Base-by-base conservation (phyloP, 306 rosid genomes). In the Gillenia trifoliata region DNA sequence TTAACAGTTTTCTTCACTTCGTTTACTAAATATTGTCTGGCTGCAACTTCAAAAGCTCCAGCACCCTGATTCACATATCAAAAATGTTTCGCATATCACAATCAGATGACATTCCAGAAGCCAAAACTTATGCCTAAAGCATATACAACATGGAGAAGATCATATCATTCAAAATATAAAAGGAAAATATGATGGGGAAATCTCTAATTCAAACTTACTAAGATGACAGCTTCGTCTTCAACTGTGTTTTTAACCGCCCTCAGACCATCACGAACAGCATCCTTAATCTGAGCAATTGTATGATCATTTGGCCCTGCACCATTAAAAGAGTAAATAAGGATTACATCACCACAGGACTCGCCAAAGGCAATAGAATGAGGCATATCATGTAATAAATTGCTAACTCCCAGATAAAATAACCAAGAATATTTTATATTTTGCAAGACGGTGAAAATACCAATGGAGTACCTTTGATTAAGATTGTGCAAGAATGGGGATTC, bases 11-110 rank as follows among this genome's bases (percentile, higher is more conserved):
- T 94, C 87, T 91, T 94, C 60, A 91, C 95, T 85, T 94, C 95
- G 23, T 91, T 88, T 8, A 91, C 23, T 77, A 94, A 79, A 83
- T 94, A 56, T 66, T 94, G 97, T 74, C 96, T 87, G 52, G 98
- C 96, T 63, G 98, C 98, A 76, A 94, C 94, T 92, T 94, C 98
- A 85, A 94, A 94, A 60, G 95, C 93, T 64, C 97, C 98, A 55
- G 98, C 98, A 64, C 98, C 98, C 98, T 94, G 82, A 63, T 80
- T 25, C 36, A n/a, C 11, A 9, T 17, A 65, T 28, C 4, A 34
- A 31, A 61, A 45, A 20, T 10, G 11, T 36, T 71, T 16, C 52
- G 0, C 25, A 23, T 8, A 11, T 36, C 66, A 56, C 23, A 71
- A 28, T 26, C 54, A 4, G 64, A 40, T 6, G 28, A 38, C 20